Evolutionary conservation across 2,329 filamentous ascomycete genomes (phyloP), one percentile per base, ranked within the genome.

Genomic region (Alternaria sp.): DNA sequence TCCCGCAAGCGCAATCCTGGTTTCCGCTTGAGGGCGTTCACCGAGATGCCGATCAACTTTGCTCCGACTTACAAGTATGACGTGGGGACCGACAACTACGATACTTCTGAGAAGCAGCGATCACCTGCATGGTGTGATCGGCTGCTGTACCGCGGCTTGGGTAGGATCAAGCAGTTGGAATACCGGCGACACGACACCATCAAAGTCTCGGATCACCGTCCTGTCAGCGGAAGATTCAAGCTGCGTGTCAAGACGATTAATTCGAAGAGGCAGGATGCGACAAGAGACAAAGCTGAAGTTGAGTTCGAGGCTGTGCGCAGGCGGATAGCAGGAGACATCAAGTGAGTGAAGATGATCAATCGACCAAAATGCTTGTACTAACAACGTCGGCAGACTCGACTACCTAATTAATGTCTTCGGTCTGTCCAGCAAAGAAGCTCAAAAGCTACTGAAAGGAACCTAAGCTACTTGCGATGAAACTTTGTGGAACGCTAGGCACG

Each of bases 1-100:
- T 95, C 93, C 12, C 89, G 92, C 60, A 91, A 93, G 55, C 92
- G 93, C 71, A 97, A 97, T 72, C 93, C 95, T 0, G 92, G 90
- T 0, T 97, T 98, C 82, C 88, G 92, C 26, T 86, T 99, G 6
- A 90, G 94, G 19, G 91, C 93, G 0, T 98, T 99, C 79, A 89
- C 91, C n/a, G 96, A 99, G 81, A 86, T 91, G 59, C 92, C 91
- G 1, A 97, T 99, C 73, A 91, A 89, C 0, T 99, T 99, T 77
- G 90, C 93, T 8, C 96, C 96, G 1, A 99, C 96, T 0, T 99
- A 99, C 85, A 99, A 99, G 79, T 99, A 99, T 79, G 96, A 99
- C 72, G 93, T 98, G 0, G 94, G 94, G 15, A 96, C 93, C 0
- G 95, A 98, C 76, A 91, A 89, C 7, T 99, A 98, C 79, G 96